Evolutionary conservation across 352 stramenopile genomes (phyloP).

Genomic region (Elongisporangium anandrum): DNA sequence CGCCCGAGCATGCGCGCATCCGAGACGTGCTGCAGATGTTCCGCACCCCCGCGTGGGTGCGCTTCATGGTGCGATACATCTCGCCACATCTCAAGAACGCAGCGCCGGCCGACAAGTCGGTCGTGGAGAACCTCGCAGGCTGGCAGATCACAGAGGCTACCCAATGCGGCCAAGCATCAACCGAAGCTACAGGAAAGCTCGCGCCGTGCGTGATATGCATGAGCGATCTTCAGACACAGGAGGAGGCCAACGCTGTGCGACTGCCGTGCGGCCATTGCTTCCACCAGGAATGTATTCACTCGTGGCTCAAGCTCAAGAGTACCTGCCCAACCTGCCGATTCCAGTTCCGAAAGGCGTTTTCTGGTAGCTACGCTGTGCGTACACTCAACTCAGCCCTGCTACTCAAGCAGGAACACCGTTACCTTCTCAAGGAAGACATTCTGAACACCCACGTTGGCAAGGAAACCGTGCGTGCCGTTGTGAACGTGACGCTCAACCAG

Average conservation of each 20-base stretch:
- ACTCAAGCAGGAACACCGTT: constrained; percentile 56
- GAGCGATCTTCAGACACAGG: constrained; percentile 49
- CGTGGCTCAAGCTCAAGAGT: constrained; percentile 90
- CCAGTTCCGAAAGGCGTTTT: constrained; percentile 85
- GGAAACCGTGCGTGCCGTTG: constrained; percentile 63
- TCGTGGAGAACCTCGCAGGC: constrained; percentile 43
- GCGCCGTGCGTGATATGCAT: constrained; percentile 90
- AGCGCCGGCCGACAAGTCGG: constrained; percentile 63
- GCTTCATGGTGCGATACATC: constrained; percentile 85
- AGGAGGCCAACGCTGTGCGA: constrained; percentile 68
- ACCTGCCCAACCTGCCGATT: constrained; percentile 94
- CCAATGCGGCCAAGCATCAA: background rate
- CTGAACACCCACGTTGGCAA: constrained; percentile 48
- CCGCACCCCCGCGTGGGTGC: constrained; percentile 73
- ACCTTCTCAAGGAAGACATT: constrained; percentile 48
- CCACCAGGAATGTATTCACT: constrained; percentile 90
- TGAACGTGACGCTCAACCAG: constrained; percentile 78
- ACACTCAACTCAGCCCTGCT: constrained; percentile 78
- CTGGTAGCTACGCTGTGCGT: constrained; percentile 69
- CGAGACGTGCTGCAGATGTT: constrained; percentile 81
- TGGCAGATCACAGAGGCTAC: constrained; percentile 8
- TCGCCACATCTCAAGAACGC: constrained; percentile 81
- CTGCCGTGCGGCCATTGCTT: constrained; percentile 93
- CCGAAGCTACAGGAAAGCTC: constrained; percentile 13
- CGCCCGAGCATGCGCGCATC: constrained; percentile 49